Evolutionary conservation across 2,329 filamentous ascomycete genomes (phyloP), one percentile per base, ranked within the genome.

Genomic region (Emmonsiellopsis sp.): DNA sequence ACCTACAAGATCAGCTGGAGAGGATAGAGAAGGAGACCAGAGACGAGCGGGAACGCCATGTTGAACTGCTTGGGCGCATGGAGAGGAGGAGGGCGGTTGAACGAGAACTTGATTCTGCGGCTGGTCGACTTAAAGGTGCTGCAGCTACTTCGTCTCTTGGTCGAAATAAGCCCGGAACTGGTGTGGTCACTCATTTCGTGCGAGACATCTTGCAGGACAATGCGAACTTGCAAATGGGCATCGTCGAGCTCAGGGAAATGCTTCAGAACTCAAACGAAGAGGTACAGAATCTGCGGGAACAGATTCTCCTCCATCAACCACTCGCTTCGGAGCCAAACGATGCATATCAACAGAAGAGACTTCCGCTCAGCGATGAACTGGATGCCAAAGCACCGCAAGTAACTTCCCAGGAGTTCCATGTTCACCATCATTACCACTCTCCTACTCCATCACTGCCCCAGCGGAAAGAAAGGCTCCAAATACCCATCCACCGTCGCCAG

Each of bases 151-250:
- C 83, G 59, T 82, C 83, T 2, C 72, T 87, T 41, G 78, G 78
- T 3, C 77, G 79, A 3, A 77, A 80, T 32, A 80, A 80, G 59
- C 75, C 74, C 53, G 78, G 81, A 8, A 82, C 77, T 57, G 84
- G 77, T 54, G 89, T 95, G 38, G 89, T 97, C n/a, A 91, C 89
- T 16, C 89, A 94, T 65, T 97, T 98, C 62, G 93, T 98, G 53
- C 89, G 91, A 61, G 93, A 97, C 67, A 87, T 98, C 53, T 76
- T 98, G 15, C 86, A 95, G 63, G 93, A 98, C 68, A 98, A 98
- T 65, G 89, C 91, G 8, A 95, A 89, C 61, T 75, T 98, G 44
- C 93, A 98, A 68, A 79, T 93, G 58, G 90, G 90, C 13, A 94
- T 97, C 55, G 82, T 91, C 51, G 93, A 98, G 72, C 74, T 98